Conservation (phyloP, 129 eudicot genomes). For the Centrapalus pauciflorus region DNA sequence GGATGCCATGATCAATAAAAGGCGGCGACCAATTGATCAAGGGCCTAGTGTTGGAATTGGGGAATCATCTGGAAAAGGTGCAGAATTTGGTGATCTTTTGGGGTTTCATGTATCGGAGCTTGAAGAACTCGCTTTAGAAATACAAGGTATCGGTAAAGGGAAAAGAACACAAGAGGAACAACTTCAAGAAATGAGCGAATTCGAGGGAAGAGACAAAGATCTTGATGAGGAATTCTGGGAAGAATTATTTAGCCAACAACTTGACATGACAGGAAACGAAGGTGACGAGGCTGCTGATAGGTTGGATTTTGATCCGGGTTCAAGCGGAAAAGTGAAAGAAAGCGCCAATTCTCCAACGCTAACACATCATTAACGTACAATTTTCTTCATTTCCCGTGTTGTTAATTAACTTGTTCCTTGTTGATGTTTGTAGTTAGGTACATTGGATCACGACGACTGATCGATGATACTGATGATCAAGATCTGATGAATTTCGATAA, state of each 20-base stretch:
- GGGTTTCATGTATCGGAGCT: slow-evolving; percentile 56
- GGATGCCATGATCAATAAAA: slow-evolving; percentile 50
- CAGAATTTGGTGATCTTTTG: neutral
- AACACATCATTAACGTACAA: neutral
- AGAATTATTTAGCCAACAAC: slow-evolving; percentile 57
- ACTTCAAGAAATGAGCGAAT: slow-evolving; percentile 31
- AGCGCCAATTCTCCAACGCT: neutral
- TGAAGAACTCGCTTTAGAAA: slow-evolving; percentile 89
- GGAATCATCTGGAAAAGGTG: neutral
- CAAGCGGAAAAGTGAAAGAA: neutral
- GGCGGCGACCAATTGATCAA: slow-evolving; percentile 44
- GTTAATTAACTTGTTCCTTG: neutral
- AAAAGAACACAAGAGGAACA: slow-evolving; percentile 17
- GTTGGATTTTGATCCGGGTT: slow-evolving; percentile 3
- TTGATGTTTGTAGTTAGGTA: neutral
- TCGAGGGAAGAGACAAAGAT: slow-evolving; percentile 45
- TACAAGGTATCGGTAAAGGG: slow-evolving; percentile 72
- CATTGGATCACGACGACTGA: neutral
- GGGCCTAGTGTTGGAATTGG: no score
- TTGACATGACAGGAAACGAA: slow-evolving; percentile 11
- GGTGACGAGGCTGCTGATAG: neutral
- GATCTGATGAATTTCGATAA: neutral
- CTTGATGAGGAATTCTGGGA: slow-evolving; percentile 94
- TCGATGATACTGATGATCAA: neutral
- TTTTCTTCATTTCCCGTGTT: neutral